Evolutionary conservation across 2,329 filamentous ascomycete genomes (phyloP), one percentile per base, ranked within the genome.

Genomic region (Colletotrichum sp.): DNA sequence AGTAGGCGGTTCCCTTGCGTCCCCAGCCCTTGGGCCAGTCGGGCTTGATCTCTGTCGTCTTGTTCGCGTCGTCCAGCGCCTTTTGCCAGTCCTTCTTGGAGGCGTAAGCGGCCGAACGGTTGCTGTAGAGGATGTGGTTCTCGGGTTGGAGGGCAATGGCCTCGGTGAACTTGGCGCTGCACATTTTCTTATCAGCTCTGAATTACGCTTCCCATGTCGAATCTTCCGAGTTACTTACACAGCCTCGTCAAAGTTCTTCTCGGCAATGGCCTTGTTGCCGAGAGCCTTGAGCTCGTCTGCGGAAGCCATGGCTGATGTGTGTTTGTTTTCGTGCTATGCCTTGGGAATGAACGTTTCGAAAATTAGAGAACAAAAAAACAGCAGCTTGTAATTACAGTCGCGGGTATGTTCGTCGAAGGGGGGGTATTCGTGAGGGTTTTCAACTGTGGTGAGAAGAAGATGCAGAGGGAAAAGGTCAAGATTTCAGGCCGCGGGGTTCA

Each of bases 11-110:
- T 79, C 96, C 97, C 86, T 98, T 98, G 77, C 97, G 93, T 75
- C 95, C 94, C 94, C 95, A 98, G 79, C 97, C 97, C 88, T 99
- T 99, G 76, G 95, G 93, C 97, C 97, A 99, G 89, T 99, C 97
- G 15, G 96, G 94, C 90, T 99, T 99, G 85, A 99, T 89, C 86
- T 98, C 92, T 71, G 94, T 98, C 5, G 95, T 97, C 90, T 98
- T 98, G 83, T 93, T 93, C 74, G 97, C 97, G 89, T 99, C 97
- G 78, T 94, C 90, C 30, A 99, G 88, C 24, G 97, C 97, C 80
- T 94, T 91, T 78, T 94, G 89, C 90, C 95, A 99, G 75, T 99
- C 92, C 85, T 93, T 95, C 86, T 98, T 94, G 69, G 97, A 98
- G 60, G 96, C 95, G 83, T 98, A 92, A 62, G 92, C 92, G 73